Percentiles rank a stretch among this genome's conserved stretches.
These are phyloP conservation scores for Penicillium verrucosum DNA, from an alignment of 2,329 filamentous ascomycete species.

Conservation along the genomic window DNA sequence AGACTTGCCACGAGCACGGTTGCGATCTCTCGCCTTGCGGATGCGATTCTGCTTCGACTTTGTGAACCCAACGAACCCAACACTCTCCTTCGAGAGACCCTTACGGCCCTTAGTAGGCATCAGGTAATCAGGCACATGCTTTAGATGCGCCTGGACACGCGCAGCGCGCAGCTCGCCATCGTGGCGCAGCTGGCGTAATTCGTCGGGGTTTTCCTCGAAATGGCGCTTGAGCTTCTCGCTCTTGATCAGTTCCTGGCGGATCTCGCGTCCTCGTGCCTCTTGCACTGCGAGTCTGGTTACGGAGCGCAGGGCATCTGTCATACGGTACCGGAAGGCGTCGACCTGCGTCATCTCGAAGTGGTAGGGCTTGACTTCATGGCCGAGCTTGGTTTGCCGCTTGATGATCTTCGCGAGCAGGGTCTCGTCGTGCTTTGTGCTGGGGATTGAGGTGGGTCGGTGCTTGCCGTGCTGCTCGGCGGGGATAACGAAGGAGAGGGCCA, in stretches of 20 bases:
- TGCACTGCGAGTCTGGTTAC: constrained; percentile 87
- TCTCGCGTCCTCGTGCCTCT: constrained; percentile 82
- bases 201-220: constrained; percentile 94
- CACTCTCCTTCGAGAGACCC: constrained; percentile 60
- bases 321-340: constrained; percentile 89
- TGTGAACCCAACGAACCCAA: constrained; percentile 71
- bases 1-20: constrained; percentile 44
- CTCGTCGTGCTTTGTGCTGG: constrained; percentile 77
- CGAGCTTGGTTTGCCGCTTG: constrained; percentile 72
- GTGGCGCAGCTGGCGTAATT: constrained; percentile 81
- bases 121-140: constrained; percentile 91
- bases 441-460: constrained; percentile 79
- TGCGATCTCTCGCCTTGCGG: constrained; percentile 48
- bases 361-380: constrained; percentile 82
- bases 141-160: constrained; percentile 81
- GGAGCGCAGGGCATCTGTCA: constrained; percentile 84
- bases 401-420: constrained; percentile 75
- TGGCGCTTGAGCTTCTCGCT: constrained; percentile 91
- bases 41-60: constrained; percentile 52
- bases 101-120: constrained; percentile 74
- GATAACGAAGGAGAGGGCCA: constrained; percentile 93
- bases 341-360: constrained; percentile 92
- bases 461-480: constrained; percentile 79
- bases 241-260: constrained; percentile 85
- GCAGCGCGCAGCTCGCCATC: constrained; percentile 84